phyloP scores from a whole-genome alignment of 495 filamentous ascomycete genomes.

The Daldinia loculata region DNA sequence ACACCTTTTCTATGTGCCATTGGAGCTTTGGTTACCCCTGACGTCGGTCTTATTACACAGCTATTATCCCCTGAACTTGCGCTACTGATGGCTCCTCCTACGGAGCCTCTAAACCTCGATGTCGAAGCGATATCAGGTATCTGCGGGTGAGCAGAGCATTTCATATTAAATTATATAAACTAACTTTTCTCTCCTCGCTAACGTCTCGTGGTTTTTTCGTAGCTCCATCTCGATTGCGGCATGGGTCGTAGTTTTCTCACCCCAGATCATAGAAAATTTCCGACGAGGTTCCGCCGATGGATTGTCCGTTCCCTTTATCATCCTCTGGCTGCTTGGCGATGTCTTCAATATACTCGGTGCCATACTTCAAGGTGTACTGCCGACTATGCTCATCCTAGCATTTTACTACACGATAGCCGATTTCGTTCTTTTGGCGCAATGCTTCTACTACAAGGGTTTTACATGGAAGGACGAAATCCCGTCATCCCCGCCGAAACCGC shows the following conservation, averaged over 20 bases:
- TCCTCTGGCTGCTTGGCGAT: constrained; percentile 92
- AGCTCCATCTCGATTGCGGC: constrained; percentile 95
- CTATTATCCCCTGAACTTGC: neutral
- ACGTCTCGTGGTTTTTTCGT: constrained; percentile 12
- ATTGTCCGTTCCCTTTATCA: constrained; percentile 86
- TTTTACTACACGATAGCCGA: constrained; percentile 96
- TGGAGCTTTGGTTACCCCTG: neutral
- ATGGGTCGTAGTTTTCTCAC: constrained; percentile 97
- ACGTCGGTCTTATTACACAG: constrained; percentile 9
- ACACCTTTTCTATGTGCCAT: neutral
- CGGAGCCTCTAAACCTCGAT: constrained; percentile 71
- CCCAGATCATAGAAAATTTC: constrained; percentile 97
- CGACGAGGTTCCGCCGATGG: constrained; percentile 85
- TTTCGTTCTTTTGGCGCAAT: constrained; percentile 84
- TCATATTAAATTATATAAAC: neutral
- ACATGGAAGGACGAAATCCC: constrained; percentile 67
- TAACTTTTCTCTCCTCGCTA: neutral
- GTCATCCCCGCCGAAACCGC: constrained; percentile 38
- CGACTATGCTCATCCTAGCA: constrained; percentile 94
- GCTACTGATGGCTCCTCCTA: constrained; percentile 72
- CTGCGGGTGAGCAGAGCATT: constrained; percentile 67
- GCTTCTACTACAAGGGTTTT: constrained; percentile 92
- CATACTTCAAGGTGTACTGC: constrained; percentile 89
- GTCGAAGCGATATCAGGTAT: constrained; percentile 90
- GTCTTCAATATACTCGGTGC: constrained; percentile 96